Percentiles rank a stretch among this genome's conserved stretches.
Evolutionary conservation across 352 stramenopile genomes (phyloP).

Genomic region (Thraustochytrium sp.): DNA sequence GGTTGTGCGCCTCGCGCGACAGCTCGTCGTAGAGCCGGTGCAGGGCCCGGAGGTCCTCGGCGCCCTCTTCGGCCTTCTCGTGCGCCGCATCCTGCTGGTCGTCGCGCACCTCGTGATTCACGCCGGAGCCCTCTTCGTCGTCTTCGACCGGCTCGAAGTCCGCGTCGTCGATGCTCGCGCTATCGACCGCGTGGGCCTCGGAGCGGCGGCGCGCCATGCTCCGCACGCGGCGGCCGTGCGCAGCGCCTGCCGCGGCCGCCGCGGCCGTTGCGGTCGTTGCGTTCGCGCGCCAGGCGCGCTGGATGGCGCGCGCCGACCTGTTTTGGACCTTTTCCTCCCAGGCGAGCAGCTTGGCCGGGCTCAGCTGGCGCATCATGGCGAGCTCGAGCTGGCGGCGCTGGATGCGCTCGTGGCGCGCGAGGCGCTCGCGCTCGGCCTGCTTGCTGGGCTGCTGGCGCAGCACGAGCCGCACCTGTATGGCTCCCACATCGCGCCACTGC

Average conservation of each 20-base stretch:
- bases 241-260: too few relatives aligned
- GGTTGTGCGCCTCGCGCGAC: constrained; percentile 1
- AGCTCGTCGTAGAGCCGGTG: neutral
- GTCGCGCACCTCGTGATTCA: neutral
- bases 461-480: neutral
- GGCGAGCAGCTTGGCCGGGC: neutral
- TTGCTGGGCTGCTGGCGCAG: neutral
- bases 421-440: neutral
- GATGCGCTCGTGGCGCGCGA: neutral
- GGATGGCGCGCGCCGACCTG: neutral
- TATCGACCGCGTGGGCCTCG: neutral
- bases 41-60: neutral
- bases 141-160: neutral
- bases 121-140: neutral
- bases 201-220: too few relatives aligned
- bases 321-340: neutral
- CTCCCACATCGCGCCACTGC: neutral
- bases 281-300: neutral
- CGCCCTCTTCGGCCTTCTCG: neutral
- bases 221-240: too few relatives aligned
- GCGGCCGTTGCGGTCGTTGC: too few relatives aligned
- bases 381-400: constrained; percentile 2
- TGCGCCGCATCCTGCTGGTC: neutral
- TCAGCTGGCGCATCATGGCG: constrained; percentile 2
- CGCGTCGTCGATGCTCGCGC: neutral